Percentiles rank a stretch among this genome's conserved stretches.
phyloP scores from a whole-genome alignment of 2,329 filamentous ascomycete genomes.

The Scorias spongiosa region DNA sequence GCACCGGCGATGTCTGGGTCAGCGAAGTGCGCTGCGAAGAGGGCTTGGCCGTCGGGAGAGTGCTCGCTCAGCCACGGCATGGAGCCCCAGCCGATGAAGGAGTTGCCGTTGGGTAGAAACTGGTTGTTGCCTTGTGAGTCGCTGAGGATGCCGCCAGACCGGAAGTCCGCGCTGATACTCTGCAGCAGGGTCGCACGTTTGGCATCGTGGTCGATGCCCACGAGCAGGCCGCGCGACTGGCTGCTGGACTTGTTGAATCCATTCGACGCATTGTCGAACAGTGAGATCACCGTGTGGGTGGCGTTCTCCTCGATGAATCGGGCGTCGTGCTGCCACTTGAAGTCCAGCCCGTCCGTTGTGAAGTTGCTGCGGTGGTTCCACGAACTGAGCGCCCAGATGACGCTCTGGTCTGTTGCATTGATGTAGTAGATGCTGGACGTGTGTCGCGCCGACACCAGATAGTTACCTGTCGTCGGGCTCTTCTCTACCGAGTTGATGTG shows the following conservation, averaged over 20 bases:
- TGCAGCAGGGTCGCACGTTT: conserved; percentile 8
- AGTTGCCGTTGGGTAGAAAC: conserved; percentile 34
- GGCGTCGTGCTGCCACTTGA: conserved; percentile 36
- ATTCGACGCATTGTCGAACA: conserved; percentile 36
- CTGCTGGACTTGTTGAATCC: conserved; percentile 6
- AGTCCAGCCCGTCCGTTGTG: conserved; percentile 14
- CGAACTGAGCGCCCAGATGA: conserved; percentile 33
- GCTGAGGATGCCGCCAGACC: conserved; percentile 22
- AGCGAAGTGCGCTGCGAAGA: conserved; percentile 35
- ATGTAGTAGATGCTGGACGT: conserved; percentile 32
- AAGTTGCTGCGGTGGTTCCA: conserved; percentile 5
- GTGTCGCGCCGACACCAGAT: conserved; percentile 37
- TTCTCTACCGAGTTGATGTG: conserved; percentile 42
- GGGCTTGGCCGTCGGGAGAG: conserved; percentile 26
- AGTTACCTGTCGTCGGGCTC: conserved; percentile 29
- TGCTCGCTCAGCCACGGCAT: conserved; percentile 22
- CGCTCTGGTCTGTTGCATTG: conserved; percentile 28
- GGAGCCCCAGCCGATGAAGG: conserved; percentile 40
- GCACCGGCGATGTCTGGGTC: conserved; percentile 16
- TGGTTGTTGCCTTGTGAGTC: conserved; percentile 37
- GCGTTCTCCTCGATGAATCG: conserved; percentile 26
- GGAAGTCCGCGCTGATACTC: conserved; percentile 3
- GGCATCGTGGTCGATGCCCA: conserved; percentile 9
- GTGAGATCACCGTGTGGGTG: conserved; percentile 30
- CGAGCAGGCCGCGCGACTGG: conserved; percentile 11